phyloP scores from a whole-genome alignment of 371 early-diverging fungal species.

The Saksenaea oblongispora region DNA sequence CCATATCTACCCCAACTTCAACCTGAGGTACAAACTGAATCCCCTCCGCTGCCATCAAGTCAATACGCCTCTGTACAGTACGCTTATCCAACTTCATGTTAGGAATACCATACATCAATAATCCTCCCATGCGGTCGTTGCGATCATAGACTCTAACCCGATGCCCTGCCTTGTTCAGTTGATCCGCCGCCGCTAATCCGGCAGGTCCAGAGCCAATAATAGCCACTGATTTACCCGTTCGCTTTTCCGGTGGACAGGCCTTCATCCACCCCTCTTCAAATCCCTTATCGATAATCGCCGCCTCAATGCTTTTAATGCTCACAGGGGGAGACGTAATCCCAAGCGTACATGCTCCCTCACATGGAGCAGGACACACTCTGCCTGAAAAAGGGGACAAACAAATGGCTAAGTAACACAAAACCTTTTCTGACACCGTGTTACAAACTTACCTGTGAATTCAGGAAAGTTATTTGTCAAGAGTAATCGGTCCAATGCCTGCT shows the following conservation, averaged over 20 bases:
- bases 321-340: slow-evolving; percentile 92
- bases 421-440: slow-evolving; percentile 22
- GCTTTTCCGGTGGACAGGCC: slow-evolving; percentile 75
- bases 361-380: slow-evolving; percentile 94
- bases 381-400: slow-evolving; percentile 67
- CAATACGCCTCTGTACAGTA: slow-evolving; percentile 90
- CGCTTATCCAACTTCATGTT: slow-evolving; percentile 99
- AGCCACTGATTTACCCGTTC: slow-evolving; percentile 86
- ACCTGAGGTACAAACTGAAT: slow-evolving; percentile 83
- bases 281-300: slow-evolving; percentile 94
- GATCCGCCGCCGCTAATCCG: slow-evolving; percentile 96
- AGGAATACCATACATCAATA: slow-evolving; percentile 97
- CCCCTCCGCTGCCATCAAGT: slow-evolving; percentile 91
- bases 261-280: slow-evolving; percentile 96
- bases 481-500: slow-evolving; percentile 89
- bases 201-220: slow-evolving; percentile 96
- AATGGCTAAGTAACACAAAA: slow-evolving; percentile 19
- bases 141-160: slow-evolving; percentile 93
- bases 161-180: slow-evolving; percentile 96
- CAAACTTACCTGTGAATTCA: slow-evolving; percentile 70
- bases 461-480: slow-evolving; percentile 98
- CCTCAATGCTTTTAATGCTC: slow-evolving; percentile 95
- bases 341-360: slow-evolving; percentile 62
- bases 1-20: slow-evolving; percentile 69
- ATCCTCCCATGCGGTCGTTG: slow-evolving; percentile 93